These are phyloP conservation scores for Flaveria sonorensis DNA, from an alignment of 129 eudicot genomes.

Conservation along the genomic window DNA sequence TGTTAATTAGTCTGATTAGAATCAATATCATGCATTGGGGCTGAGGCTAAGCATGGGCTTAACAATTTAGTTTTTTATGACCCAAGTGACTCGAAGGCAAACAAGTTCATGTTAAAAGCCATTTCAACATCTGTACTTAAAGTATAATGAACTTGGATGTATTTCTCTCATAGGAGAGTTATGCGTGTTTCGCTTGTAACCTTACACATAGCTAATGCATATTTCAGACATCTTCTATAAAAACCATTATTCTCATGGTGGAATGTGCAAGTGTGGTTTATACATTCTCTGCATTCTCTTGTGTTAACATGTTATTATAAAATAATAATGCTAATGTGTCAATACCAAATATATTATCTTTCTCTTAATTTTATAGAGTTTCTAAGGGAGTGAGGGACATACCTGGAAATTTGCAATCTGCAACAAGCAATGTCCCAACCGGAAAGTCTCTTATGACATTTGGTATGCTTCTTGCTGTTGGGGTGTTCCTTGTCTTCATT, in stretches of 20 bases:
- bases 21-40: neutral
- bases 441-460: conserved; percentile 75
- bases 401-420: conserved; percentile 83
- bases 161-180: neutral
- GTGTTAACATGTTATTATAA: neutral
- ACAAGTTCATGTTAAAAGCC: conserved; percentile 14
- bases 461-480: conserved; percentile 74
- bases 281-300: conserved; percentile 10
- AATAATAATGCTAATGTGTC: neutral
- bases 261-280: conserved; percentile 6
- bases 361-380: conserved; percentile 48
- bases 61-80: conserved; percentile 3
- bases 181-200: conserved; percentile 19
- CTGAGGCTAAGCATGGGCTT: neutral
- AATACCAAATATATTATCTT: neutral
- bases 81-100: neutral
- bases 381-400: conserved; percentile 83
- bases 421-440: conserved; percentile 77
- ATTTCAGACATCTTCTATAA: neutral
- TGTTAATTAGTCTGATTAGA: neutral
- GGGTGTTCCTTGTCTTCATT: conserved; percentile 81
- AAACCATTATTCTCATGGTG: conserved; percentile 11
- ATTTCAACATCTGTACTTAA: neutral
- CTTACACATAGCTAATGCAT: neutral
- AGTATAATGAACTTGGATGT: neutral